A percentile compares a stretch with the other conserved stretches of the same genome.
phyloP scores from a whole-genome alignment of 805 yeast species.

The Candida xiaguanensis region DNA sequence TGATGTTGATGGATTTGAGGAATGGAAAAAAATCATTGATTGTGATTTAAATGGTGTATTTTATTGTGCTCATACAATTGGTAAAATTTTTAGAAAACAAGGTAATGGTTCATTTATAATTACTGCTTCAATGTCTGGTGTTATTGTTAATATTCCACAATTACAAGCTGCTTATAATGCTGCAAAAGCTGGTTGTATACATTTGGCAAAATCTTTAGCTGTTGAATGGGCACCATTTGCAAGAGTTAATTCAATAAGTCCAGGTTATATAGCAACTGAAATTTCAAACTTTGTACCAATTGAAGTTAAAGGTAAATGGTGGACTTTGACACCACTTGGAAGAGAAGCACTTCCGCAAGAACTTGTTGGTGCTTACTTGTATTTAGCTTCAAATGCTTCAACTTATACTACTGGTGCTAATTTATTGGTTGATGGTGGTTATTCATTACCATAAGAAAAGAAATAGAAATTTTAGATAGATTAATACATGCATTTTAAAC shows the following conservation, averaged over 20 bases:
- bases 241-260: constrained; percentile 40
- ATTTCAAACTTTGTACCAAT: constrained; percentile 34
- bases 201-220: constrained; percentile 41
- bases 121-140: constrained; percentile 48
- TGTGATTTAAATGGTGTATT: constrained; percentile 40
- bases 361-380: constrained; percentile 45
- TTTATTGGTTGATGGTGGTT: constrained; percentile 46
- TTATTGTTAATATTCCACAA: constrained; percentile 44
- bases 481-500: background rate
- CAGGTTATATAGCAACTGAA: constrained; percentile 42
- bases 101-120: constrained; percentile 42
- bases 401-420: constrained; percentile 45
- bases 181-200: constrained; percentile 43
- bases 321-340: constrained; percentile 41
- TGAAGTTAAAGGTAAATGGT: constrained; percentile 35
- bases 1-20: constrained; percentile 29
- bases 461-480: background rate
- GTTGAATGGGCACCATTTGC: constrained; percentile 48
- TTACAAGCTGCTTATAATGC: constrained; percentile 46
- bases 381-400: constrained; percentile 43
- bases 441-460: constrained; percentile 24
- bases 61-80: constrained; percentile 42
- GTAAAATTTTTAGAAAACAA: constrained; percentile 34
- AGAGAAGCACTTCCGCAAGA: constrained; percentile 43
- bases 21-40: constrained; percentile 35